Conservation (phyloP, 1,284 basidiomycete species). For the Ustilago shanxiensis region DNA sequence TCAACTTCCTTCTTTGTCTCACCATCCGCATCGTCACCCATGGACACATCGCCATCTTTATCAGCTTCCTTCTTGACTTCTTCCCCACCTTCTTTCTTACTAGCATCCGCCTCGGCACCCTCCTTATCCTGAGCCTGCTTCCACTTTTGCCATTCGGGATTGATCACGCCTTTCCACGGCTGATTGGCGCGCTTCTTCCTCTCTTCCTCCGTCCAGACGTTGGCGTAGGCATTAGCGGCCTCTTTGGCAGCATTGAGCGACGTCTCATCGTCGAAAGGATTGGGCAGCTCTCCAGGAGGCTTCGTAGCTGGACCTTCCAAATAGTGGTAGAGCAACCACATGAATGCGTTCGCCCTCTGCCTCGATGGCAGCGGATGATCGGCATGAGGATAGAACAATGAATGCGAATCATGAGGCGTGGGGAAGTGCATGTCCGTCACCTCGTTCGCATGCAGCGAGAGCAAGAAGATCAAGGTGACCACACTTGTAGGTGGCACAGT, state of each 20-base stretch:
- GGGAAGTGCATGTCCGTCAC: slow-evolving; percentile 63
- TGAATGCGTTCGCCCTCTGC: slow-evolving; percentile 62
- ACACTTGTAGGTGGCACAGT: slow-evolving; percentile 61
- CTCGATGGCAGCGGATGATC: slow-evolving; percentile 56
- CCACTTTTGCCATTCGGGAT: slow-evolving; percentile 58
- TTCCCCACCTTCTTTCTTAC: slow-evolving; percentile 11
- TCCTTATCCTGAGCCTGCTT: slow-evolving; percentile 43
- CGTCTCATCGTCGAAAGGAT: slow-evolving; percentile 64
- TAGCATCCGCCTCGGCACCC: slow-evolving; percentile 17
- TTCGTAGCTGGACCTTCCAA: slow-evolving; percentile 61
- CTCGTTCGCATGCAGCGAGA: slow-evolving; percentile 58
- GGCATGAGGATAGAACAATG: slow-evolving; percentile 66
- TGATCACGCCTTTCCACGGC: slow-evolving; percentile 60
- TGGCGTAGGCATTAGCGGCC: slow-evolving; percentile 52
- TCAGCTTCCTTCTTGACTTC: slow-evolving; percentile 35
- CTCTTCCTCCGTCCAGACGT: slow-evolving; percentile 34
- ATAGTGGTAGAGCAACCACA: slow-evolving; percentile 68
- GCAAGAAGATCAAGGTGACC: slow-evolving; percentile 66
- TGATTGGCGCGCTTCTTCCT: slow-evolving; percentile 42
- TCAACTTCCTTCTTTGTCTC: slow-evolving; percentile 14
- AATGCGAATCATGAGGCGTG: slow-evolving; percentile 59
- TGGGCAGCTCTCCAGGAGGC: slow-evolving; percentile 54
- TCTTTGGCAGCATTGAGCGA: slow-evolving; percentile 32
- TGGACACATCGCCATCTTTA: slow-evolving; percentile 42
- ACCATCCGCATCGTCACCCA: slow-evolving; percentile 25